Percentiles rank a stretch among this genome's conserved stretches.
These are phyloP conservation scores for Cryphonectria japonica DNA, from an alignment of 2,329 filamentous ascomycete species.

Conservation along the genomic window DNA sequence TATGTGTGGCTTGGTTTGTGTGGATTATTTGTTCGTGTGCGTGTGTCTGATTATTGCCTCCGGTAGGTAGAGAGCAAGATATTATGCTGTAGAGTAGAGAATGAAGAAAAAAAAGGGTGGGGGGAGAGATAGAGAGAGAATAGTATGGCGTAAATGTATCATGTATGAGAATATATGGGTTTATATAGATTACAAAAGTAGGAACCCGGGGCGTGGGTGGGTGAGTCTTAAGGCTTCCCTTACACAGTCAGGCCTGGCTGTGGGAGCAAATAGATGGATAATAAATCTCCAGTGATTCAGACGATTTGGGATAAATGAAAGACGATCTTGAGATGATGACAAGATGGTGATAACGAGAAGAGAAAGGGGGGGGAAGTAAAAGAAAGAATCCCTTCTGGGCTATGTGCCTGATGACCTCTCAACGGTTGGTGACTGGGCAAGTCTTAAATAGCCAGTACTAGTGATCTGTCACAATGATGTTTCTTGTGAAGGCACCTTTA, in stretches of 20 bases:
- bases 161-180: neutral
- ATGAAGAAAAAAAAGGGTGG: neutral
- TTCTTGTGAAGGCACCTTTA: neutral
- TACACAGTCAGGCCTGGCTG: conserved; percentile 17
- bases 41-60: neutral
- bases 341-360: neutral
- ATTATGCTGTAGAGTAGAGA: neutral
- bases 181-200: conserved; percentile 15
- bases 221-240: conserved; percentile 11
- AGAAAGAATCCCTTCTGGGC: neutral
- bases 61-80: neutral
- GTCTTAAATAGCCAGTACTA: conserved; percentile 18
- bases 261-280: conserved; percentile 23
- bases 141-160: neutral
- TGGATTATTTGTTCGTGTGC: neutral
- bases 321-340: neutral
- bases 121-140: neutral
- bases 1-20: neutral
- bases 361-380: too few relatives aligned
- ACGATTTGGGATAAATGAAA: neutral
- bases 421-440: conserved; percentile 7
- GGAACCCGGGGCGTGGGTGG: conserved; percentile 10
- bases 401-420: conserved; percentile 13
- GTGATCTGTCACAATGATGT: conserved; percentile 17
- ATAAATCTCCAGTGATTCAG: neutral